Conservation (phyloP, 179 eudicot genomes). For the Beta corolliflora region DNA sequence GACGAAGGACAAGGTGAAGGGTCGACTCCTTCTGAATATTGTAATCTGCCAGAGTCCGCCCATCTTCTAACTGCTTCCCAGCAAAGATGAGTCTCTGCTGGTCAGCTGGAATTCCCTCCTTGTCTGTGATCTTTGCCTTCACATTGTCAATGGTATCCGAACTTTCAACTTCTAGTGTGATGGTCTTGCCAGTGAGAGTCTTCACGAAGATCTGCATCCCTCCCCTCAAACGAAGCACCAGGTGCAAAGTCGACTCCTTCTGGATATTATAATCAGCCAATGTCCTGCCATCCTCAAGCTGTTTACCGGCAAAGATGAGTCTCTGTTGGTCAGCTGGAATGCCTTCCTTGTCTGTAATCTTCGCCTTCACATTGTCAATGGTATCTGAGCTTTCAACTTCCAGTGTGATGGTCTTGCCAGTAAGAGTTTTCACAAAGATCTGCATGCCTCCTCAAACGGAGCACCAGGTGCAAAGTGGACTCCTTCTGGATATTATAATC, state of each 20-base stretch:
- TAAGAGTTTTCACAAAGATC: slow-evolving; percentile 23
- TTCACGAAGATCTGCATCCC: slow-evolving; percentile 29
- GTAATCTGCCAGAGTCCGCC: slow-evolving; percentile 25
- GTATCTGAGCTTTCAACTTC: slow-evolving; percentile 29
- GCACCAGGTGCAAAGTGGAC: slow-evolving; percentile 27
- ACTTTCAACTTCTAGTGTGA: slow-evolving; percentile 28
- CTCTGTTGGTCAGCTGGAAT: slow-evolving; percentile 34
- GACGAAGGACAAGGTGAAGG: slow-evolving; percentile 23
- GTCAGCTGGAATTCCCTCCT: slow-evolving; percentile 30
- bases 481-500: slow-evolving; percentile 33
- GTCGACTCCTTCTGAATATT: slow-evolving; percentile 31
- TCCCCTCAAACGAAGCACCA: slow-evolving; percentile 21
- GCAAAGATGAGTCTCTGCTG: slow-evolving; percentile 32
- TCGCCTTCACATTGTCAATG: slow-evolving; percentile 20
- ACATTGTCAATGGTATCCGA: slow-evolving; percentile 27
- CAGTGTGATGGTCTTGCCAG: slow-evolving; percentile 25
- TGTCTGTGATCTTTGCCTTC: slow-evolving; percentile 23
- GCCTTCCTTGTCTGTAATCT: slow-evolving; percentile 28
- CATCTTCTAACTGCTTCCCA: slow-evolving; percentile 28
- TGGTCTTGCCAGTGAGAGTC: slow-evolving; percentile 26
- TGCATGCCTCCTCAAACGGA: slow-evolving; percentile 24
- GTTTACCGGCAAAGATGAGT: slow-evolving; percentile 22
- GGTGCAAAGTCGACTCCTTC: slow-evolving; percentile 26
- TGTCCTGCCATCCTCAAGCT: slow-evolving; percentile 32
- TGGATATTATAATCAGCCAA: slow-evolving; percentile 31